Base-by-base conservation (phyloP, 495 filamentous ascomycete genomes). In the Penicillium longicatenatum region DNA sequence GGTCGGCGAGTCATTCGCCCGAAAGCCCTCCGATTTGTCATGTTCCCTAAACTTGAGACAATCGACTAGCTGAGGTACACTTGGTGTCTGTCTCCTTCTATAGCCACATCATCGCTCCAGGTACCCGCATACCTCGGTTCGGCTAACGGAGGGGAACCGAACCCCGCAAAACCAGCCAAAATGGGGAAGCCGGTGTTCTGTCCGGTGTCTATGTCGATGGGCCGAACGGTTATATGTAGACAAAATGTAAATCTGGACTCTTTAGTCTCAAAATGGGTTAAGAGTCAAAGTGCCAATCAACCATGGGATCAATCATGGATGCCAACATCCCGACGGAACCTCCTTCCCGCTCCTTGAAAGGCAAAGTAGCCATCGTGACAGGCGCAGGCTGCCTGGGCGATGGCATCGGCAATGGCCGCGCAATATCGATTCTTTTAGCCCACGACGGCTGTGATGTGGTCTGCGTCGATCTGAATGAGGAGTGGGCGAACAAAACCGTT, bases 391-490 rank as follows among this genome's bases (percentile, higher is more conserved):
- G 73, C 46, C 69, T 69, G 12, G 78, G 74, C 4, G 75, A 77
- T 33, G 82, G 78, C 17, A 79, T 86, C 50, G 85, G 84, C 11
- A 86, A 86, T 58, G 84, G 82, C 12, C 75, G 82, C 2, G 84
- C 84, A 4, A 81, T 76, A 41, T 76, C 82, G 6, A 80, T 86
- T 49, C 73, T 86, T 4, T 71, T 86, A 1, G 82, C 84, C 24
- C 70, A 78, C 22, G 80, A 83, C 35, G 83, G 82, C 29, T 77
- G 73, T 55, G 63, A 72, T 3, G 83, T 87, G 21, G 62, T 84
- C 11, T 83, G 82, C 63, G 68, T 82, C 1, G 84, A 88, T 59
- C 55, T 76, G 39, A 75, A 79, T 39, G 50, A 72, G 14, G 69
- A 70, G 2, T 73, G 74, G 61, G 84, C 84, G 0, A 52, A 72